phyloP scores from a whole-genome alignment of 768 basidiomycete genomes.

The Trametes sanguinea region DNA sequence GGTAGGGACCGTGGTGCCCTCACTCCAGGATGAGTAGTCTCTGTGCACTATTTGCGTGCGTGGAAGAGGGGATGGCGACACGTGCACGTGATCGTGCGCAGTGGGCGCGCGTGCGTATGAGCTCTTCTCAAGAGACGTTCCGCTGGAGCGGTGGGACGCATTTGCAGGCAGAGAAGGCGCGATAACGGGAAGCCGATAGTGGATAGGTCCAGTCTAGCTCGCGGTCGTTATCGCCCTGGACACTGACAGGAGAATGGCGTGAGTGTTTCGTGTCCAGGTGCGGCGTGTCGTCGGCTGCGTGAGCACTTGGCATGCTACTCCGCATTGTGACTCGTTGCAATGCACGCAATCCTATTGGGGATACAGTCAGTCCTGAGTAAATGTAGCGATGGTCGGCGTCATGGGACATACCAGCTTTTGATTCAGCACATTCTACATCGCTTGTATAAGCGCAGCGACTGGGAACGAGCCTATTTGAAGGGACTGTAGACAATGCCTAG shows the following conservation, averaged over 20 bases:
- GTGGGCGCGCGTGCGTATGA: neutral
- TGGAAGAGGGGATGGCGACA: slow-evolving; percentile 33
- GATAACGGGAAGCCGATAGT: slow-evolving; percentile 9
- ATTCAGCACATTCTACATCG: too few relatives aligned
- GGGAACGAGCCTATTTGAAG: too few relatives aligned
- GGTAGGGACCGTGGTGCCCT: neutral
- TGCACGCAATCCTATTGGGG: too few relatives aligned
- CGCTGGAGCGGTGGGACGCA: neutral
- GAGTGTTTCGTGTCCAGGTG: slow-evolving; percentile 13
- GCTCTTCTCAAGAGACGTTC: slow-evolving; percentile 4
- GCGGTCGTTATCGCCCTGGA: slow-evolving; percentile 8
- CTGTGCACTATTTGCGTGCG: slow-evolving; percentile 27
- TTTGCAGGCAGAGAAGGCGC: neutral
- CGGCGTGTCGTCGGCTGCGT: neutral
- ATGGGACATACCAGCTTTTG: too few relatives aligned
- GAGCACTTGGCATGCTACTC: neutral
- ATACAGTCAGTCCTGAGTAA: too few relatives aligned
- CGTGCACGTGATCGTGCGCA: slow-evolving; percentile 31
- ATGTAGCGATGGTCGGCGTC: too few relatives aligned
- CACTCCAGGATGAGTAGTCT: slow-evolving; percentile 2
- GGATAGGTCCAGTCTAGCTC: slow-evolving; percentile 1
- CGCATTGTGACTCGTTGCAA: too few relatives aligned
- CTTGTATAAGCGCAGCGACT: too few relatives aligned
- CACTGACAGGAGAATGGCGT: slow-evolving; percentile 13
- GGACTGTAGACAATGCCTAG: too few relatives aligned